A percentile compares a stretch with the other conserved stretches of the same genome.
These are phyloP conservation scores for Coffea humblotiana DNA, from an alignment of 305 asterid genomes.

Conservation along the genomic window DNA sequence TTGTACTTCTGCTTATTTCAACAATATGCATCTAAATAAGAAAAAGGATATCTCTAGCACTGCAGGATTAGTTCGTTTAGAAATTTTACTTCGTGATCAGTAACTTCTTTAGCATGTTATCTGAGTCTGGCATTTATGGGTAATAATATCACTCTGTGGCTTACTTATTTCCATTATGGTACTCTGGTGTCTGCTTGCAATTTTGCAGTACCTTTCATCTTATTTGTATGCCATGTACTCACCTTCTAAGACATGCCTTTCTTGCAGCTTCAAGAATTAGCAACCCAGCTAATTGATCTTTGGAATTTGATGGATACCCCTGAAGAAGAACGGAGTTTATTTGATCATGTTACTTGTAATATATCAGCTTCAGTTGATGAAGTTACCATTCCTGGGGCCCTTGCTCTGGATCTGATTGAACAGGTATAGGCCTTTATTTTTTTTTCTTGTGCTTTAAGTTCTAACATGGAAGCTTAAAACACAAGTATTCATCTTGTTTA, in stretches of 20 bases:
- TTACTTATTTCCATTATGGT: background rate
- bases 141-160: background rate
- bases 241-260: conserved; percentile 4
- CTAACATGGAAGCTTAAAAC: background rate
- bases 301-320: conserved; percentile 99
- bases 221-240: background rate
- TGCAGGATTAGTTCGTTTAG: background rate
- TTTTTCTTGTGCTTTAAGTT: background rate
- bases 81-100: background rate
- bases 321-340: conserved; percentile 68
- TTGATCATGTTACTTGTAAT: conserved; percentile 86
- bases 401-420: conserved; percentile 80
- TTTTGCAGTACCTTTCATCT: background rate
- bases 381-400: conserved; percentile 79
- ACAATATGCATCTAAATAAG: background rate
- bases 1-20: background rate
- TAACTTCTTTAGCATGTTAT: background rate
- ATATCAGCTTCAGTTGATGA: conserved; percentile 87
- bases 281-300: conserved; percentile 78
- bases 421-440: conserved; percentile 44
- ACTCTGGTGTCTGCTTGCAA: background rate
- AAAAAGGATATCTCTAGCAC: background rate
- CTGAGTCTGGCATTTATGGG: background rate
- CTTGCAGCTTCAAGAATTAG: conserved; percentile 91
- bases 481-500: conserved; percentile 11